Evolutionary conservation across 805 yeast genomes (phyloP), one percentile per base, ranked within the genome.

Genomic region (Pichia californica): DNA sequence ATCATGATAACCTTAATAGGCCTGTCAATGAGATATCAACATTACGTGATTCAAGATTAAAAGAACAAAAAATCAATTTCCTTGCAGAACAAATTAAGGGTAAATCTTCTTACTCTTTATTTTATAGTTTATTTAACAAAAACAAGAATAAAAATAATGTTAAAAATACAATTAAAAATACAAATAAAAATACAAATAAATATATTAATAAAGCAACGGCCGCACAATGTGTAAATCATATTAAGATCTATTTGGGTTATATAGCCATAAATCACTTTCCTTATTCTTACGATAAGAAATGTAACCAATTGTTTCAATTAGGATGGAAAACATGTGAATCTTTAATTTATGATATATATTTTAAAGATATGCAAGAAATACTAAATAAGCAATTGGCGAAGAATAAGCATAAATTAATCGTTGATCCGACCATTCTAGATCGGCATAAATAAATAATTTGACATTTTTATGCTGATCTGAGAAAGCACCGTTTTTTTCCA

Each of bases 321-420:
- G 41, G 41, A 13, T 38, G 41, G 36, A 21, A 15, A 7, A 21
- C 18, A 23, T 38, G 36, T 16, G 36, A 38, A 32, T 14, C 29
- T 11, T 31, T 31, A 19, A 29, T 38, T 4, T 20, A 38, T 2
- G n/a, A 19, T 15, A 10, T 38, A 13, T 38, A 31, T 13, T 31
- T 11, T 14, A 20, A 38, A 9, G 26, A 38, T 31, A 38, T 38
- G n/a, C n/a, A n/a, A n/a, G n/a, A n/a, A n/a, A n/a, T n/a, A n/a
- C n/a, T n/a, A n/a, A 16, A 14, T 38, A n/a, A 20, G 11, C 4
- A 10, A 14, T 9, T 34, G 18, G 29, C 21, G 15, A 23, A 7
- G n/a, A n/a, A n/a, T n/a, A 34, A 21, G 18, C 16, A 18, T 18
- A 31, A 31, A 31, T 4, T 6, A n/a, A 14, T 30, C 6, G 18